Base-by-base conservation (phyloP, 441 rosid species). In the Theobroma grandiflorum region DNA sequence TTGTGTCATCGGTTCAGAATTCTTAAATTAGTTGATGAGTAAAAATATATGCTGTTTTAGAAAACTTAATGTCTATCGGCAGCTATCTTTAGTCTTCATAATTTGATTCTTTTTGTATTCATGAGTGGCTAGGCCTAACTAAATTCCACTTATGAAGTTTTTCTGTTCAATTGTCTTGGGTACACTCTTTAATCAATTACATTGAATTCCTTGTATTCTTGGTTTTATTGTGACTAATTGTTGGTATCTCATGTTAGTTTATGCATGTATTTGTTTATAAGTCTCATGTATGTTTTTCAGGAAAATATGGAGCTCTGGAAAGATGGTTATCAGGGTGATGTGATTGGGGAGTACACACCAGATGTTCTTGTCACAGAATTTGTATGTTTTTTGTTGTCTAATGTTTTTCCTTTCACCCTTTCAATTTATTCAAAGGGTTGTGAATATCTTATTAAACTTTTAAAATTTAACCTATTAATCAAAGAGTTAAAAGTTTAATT, bases 301-400 rank as follows among this genome's bases (percentile, higher is more conserved):
- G 94, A 84, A 77, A 86, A 74, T 76, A 71, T 87, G 84, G 98
- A 94, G 90, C 86, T 87, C 26, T 82, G 85, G 75, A 93, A 87
- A 81, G 98, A 96, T 85, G 98, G 97, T 55, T 94, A 94, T 74
- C 90, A 88, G 43, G 94, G 90, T 79, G 99, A 96, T 85, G 89
- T 96, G 70, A 88, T 94, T 68, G 98, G 95, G 59, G 99, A 94
- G 88, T 87, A 87, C 61, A 96, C 97, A 58, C 99, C 99, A 52
- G 99, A 94, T 79, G 93, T 88, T 85, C 88, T 96, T 71, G 93
- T 94, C 82, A 85, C 85, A 53, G 94, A 93, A 88, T 90, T 94
- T 90, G 99, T 96, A 92, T 47, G 99, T 89, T 80, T 81, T 81
- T 65, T 72, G 33, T 45, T 76, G 45, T 70, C 66, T 68, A 33